Evolutionary conservation across 2,329 filamentous ascomycete species (phyloP).

Genomic region (Pyricularia grisea): DNA sequence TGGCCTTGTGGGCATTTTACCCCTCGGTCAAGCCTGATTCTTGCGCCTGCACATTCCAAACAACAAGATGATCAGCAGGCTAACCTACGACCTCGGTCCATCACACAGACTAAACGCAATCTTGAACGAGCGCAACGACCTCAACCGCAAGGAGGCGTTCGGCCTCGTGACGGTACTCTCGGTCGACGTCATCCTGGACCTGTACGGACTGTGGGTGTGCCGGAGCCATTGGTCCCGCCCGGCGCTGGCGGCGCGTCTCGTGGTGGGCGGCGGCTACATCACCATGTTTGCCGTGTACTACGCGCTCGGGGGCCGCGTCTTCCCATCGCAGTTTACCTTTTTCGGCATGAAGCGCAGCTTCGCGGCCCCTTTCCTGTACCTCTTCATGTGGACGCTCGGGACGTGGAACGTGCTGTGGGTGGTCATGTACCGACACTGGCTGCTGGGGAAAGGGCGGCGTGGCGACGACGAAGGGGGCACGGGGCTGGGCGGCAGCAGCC

Average conservation of each 20-base stretch:
- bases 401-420: conserved; percentile 8
- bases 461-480: not conserved
- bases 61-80: not conserved
- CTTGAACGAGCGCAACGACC: conserved; percentile 5
- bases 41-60: not conserved
- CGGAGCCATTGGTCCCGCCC: conserved; percentile 21
- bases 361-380: conserved; percentile 22
- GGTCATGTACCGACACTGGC: conserved; percentile 4
- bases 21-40: not conserved
- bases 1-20: not conserved
- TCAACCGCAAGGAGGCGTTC: not conserved
- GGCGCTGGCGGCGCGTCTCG: conserved; percentile 19
- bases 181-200: conserved; percentile 25
- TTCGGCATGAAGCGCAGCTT: conserved; percentile 22
- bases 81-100: not conserved
- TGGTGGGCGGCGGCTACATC: conserved; percentile 23
- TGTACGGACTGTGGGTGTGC: conserved; percentile 21
- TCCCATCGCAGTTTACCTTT: conserved; percentile 24
- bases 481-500: not conserved
- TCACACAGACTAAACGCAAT: conserved; percentile 18
- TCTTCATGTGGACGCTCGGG: conserved; percentile 25
- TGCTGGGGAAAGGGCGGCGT: not conserved
- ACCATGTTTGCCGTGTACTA: conserved; percentile 25
- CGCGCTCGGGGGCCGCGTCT: conserved; percentile 21
- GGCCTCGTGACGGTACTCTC: conserved; percentile 19